Percentiles rank a stretch among this genome's conserved stretches.
phyloP scores from a whole-genome alignment of 164 flowering plant genomes.

The Platanus orientalis region DNA sequence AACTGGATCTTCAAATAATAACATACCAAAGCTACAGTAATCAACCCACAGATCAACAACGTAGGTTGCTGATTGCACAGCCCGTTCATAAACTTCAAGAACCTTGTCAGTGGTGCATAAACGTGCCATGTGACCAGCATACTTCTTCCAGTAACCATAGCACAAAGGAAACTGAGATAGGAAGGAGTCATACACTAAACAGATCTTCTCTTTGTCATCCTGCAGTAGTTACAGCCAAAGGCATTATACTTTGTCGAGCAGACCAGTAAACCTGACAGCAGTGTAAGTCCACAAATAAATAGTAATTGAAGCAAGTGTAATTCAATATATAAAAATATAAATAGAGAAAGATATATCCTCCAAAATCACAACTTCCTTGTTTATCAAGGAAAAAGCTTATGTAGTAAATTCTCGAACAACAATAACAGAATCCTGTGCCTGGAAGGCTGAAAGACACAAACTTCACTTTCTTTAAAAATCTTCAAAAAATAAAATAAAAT shows the following conservation, averaged over 20 bases:
- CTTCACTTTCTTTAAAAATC: too few species aligned
- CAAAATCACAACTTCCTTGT: background rate
- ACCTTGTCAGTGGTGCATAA: conserved; percentile 47
- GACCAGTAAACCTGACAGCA: conserved; percentile 3
- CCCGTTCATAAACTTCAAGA: conserved; percentile 71
- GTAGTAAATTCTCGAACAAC: too few species aligned
- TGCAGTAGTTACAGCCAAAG: conserved; percentile 31
- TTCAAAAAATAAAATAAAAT: too few species aligned
- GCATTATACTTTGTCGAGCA: conserved; percentile 1
- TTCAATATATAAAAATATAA: background rate
- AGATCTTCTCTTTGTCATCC: conserved; percentile 62
- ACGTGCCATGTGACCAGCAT: conserved; percentile 66
- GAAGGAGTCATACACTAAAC: conserved; percentile 64
- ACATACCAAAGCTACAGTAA: conserved; percentile 58
- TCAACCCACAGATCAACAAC: conserved; percentile 78
- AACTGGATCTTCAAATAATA: conserved; percentile 56
- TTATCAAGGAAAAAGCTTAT: too few species aligned
- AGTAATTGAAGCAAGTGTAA: background rate
- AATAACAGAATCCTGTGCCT: too few species aligned
- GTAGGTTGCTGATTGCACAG: conserved; percentile 58
- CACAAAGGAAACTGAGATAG: conserved; percentile 79
- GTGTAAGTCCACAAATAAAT: background rate
- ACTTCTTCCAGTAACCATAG: conserved; percentile 90
- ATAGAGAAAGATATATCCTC: background rate
- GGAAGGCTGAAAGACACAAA: too few species aligned